Percentiles rank a stretch among this genome's conserved stretches.
Conservation (phyloP, 495 filamentous ascomycete species). For the Podospora appendiculata region DNA sequence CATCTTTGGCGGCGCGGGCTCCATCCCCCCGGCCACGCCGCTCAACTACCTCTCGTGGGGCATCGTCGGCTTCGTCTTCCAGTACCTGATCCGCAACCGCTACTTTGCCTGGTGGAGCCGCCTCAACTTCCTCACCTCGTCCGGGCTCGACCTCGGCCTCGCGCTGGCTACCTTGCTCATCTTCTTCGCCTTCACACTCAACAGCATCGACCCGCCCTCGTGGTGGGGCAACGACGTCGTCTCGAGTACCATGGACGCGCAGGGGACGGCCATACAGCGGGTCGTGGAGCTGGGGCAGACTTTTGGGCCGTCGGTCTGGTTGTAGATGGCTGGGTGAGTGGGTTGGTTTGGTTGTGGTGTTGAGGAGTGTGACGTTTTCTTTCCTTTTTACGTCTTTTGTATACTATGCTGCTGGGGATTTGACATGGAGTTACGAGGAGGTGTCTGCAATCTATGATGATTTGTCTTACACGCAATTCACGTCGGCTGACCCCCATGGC, state of each 20-base stretch:
- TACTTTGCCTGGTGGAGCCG: constrained; percentile 61
- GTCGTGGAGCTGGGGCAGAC: constrained; percentile 41
- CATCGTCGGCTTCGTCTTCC: constrained; percentile 57
- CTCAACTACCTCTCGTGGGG: constrained; percentile 66
- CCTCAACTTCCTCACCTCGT: constrained; percentile 55
- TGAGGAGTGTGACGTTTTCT: neutral
- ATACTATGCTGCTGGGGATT: too few relatives aligned
- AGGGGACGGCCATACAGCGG: constrained; percentile 44
- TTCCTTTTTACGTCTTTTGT: neutral
- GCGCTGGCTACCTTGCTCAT: constrained; percentile 55
- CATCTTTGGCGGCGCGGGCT: constrained; percentile 58
- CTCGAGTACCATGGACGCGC: constrained; percentile 41
- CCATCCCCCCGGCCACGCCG: constrained; percentile 59
- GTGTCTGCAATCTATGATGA: too few relatives aligned
- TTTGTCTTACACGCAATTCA: too few relatives aligned
- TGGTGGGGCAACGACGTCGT: constrained; percentile 52
- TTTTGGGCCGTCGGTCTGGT: constrained; percentile 48
- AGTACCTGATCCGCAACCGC: constrained; percentile 48
- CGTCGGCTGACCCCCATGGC: too few relatives aligned
- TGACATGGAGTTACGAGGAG: too few relatives aligned
- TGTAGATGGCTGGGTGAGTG: neutral
- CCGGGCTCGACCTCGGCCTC: constrained; percentile 54
- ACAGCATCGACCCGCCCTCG: constrained; percentile 36
- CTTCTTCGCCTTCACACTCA: constrained; percentile 50
- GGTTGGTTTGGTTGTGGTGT: neutral